Evolutionary conservation across 2,329 filamentous ascomycete genomes (phyloP), one percentile per base, ranked within the genome.

Genomic region (Verticillium nonalfalfae): DNA sequence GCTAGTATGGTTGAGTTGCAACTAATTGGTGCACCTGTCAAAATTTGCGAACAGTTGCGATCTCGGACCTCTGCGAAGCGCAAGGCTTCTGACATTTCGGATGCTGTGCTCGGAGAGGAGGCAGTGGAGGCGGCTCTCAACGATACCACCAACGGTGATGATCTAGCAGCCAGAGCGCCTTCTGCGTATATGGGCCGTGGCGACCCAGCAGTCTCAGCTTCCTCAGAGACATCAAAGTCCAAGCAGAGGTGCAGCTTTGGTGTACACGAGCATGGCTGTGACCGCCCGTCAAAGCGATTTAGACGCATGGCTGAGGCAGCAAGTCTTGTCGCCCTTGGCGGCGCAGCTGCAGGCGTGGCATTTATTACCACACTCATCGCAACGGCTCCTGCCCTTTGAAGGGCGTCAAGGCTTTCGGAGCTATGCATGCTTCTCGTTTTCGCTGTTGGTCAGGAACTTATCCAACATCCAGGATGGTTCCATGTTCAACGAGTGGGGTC

Each of bases 361-460:
- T 68, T 77, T 2, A 63, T 78, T 11, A 71, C 72, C 1, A 72
- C 74, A 1, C 67, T 78, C 13, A 73, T 77, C 52, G 75, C 74
- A 63, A 76, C 75, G 9, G 75, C 75, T 1, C 75, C 75, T 0
- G 69, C 69, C 3, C 72, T 76, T 10, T 52, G 45, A 52, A 31
- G 45, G 18, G 15, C n/a, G 18, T 11, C 31, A 7, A 18, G 13
- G 50, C n/a, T 15, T 56, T 15, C 54, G 34, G 26, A 7, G 10
- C 26, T 34, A 26, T 56, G 45, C 45, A 11, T n/a, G 7, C 26
- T 31, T 31, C 26, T 31, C 5, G 26, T 5, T 31, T 31, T 31
- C 26, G 26, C 26, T 31, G 26, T 31, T 31, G 26, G 4, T 31
- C 26, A 31, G 26, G 26, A 31, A 31, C 26, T 31, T 31, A 1